These are phyloP conservation scores for Sphagnum fallax DNA, from an alignment of 228 moss, liverwort and hornwort species.

Conservation along the genomic window DNA sequence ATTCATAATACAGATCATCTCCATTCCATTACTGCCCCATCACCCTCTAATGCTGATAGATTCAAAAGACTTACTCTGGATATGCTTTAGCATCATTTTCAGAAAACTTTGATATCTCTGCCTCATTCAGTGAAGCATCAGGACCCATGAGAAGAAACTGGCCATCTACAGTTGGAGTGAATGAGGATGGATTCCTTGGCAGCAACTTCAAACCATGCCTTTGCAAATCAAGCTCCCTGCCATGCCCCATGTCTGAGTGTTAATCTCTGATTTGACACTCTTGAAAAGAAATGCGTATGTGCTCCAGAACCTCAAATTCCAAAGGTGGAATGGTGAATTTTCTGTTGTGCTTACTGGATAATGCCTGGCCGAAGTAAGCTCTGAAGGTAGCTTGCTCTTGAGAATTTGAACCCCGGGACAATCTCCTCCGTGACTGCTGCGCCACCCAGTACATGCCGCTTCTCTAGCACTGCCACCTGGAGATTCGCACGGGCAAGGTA, in stretches of 20 bases:
- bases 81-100: slow-evolving; percentile 66
- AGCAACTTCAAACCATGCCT: slow-evolving; percentile 85
- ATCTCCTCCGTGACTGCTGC: slow-evolving; percentile 91
- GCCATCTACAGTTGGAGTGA: slow-evolving; percentile 81
- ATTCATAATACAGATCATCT: neutral
- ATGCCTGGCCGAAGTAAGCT: slow-evolving; percentile 80
- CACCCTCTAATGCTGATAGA: neutral
- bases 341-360: slow-evolving; percentile 39
- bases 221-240: slow-evolving; percentile 71
- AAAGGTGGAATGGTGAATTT: too few species aligned
- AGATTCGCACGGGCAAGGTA: slow-evolving; percentile 79
- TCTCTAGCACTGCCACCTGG: slow-evolving; percentile 73
- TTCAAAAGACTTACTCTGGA: slow-evolving; percentile 39
- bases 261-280: too few species aligned
- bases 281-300: too few species aligned
- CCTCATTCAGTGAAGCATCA: slow-evolving; percentile 53
- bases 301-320: too few species aligned
- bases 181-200: slow-evolving; percentile 75
- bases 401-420: slow-evolving; percentile 86
- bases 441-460: slow-evolving; percentile 74
- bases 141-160: slow-evolving; percentile 77
- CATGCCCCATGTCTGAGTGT: neutral
- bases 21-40: too few species aligned
- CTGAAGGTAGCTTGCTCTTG: slow-evolving; percentile 90
- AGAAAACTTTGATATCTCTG: slow-evolving; percentile 83